Conservation (phyloP, 371 early-diverging fungal species). For the Mucor plumbeus region DNA sequence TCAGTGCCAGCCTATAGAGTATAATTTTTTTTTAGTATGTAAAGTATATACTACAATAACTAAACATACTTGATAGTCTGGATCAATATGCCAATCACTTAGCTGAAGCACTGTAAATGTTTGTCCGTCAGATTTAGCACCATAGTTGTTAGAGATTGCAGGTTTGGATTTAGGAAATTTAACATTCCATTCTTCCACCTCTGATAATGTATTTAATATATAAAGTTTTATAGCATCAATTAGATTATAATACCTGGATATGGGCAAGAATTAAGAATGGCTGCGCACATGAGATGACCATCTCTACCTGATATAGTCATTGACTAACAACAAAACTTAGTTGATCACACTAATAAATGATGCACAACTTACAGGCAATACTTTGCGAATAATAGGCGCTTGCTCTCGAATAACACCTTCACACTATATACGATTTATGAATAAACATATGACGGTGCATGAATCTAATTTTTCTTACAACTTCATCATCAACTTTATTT, state of each 20-base stretch:
- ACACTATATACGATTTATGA: slow-evolving; percentile 30
- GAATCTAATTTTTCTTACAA: slow-evolving; percentile 33
- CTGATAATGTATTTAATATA: slow-evolving; percentile 12
- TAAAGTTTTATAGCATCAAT: not conserved
- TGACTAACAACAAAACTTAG: slow-evolving; percentile 30
- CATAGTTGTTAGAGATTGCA: slow-evolving; percentile 7
- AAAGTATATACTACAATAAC: not conserved
- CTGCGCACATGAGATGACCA: slow-evolving; percentile 53
- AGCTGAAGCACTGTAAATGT: slow-evolving; percentile 60
- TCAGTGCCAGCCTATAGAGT: slow-evolving; percentile 51
- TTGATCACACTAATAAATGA: not conserved
- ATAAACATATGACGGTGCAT: not conserved
- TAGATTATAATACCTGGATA: slow-evolving; percentile 42
- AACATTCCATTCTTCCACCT: slow-evolving; percentile 41
- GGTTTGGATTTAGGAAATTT: slow-evolving; percentile 60
- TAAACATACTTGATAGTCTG: slow-evolving; percentile 45
- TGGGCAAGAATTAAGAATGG: slow-evolving; percentile 49
- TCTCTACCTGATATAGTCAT: slow-evolving; percentile 52
- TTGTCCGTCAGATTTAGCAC: slow-evolving; percentile 34
- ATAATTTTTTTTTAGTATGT: not conserved
- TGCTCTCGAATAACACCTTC: slow-evolving; percentile 56
- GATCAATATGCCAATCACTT: slow-evolving; percentile 71
- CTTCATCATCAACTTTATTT: slow-evolving; percentile 40
- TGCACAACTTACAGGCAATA: slow-evolving; percentile 33
- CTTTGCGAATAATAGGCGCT: slow-evolving; percentile 50